Conservation (phyloP, 1,284 basidiomycete species). For the Binderoboletus segoi region DNA sequence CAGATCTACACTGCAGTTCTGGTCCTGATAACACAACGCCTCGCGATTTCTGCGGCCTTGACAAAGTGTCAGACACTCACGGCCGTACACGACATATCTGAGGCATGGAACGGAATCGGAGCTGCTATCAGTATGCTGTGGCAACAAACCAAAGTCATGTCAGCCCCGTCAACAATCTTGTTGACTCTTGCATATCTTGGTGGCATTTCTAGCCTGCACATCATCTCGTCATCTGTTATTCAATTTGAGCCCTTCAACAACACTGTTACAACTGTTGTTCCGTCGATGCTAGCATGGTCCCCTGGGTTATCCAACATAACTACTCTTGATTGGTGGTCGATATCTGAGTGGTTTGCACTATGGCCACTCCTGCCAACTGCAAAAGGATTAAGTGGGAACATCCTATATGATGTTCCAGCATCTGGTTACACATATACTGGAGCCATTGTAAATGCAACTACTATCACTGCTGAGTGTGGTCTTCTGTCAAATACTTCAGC, state of each 20-base stretch:
- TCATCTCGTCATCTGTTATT: constrained; percentile 25
- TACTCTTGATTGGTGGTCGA: not conserved
- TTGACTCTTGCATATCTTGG: constrained; percentile 7
- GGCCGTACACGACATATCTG: constrained; percentile 15
- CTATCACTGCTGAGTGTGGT: constrained; percentile 15
- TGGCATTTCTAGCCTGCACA: constrained; percentile 17
- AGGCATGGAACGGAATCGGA: constrained; percentile 26
- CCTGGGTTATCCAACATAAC: not conserved
- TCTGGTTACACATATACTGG: not conserved
- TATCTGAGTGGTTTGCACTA: not conserved
- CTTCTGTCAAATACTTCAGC: constrained; percentile 3
- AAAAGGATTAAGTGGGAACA: constrained; percentile 11
- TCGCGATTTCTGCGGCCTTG: constrained; percentile 5
- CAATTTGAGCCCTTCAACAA: constrained; percentile 18
- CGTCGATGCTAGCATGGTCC: constrained; percentile 12
- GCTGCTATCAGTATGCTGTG: constrained; percentile 15
- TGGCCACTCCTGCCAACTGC: constrained; percentile 6
- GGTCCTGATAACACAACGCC: constrained; percentile 10
- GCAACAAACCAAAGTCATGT: constrained; percentile 14
- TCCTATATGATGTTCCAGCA: constrained; percentile 16
- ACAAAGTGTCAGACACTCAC: constrained; percentile 15
- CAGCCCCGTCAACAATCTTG: constrained; percentile 1
- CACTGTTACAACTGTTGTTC: not conserved
- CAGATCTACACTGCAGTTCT: constrained; percentile 19
- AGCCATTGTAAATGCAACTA: constrained; percentile 13